Evolutionary conservation across 352 stramenopile genomes (phyloP).

Genomic region (Phytophthora cajani): DNA sequence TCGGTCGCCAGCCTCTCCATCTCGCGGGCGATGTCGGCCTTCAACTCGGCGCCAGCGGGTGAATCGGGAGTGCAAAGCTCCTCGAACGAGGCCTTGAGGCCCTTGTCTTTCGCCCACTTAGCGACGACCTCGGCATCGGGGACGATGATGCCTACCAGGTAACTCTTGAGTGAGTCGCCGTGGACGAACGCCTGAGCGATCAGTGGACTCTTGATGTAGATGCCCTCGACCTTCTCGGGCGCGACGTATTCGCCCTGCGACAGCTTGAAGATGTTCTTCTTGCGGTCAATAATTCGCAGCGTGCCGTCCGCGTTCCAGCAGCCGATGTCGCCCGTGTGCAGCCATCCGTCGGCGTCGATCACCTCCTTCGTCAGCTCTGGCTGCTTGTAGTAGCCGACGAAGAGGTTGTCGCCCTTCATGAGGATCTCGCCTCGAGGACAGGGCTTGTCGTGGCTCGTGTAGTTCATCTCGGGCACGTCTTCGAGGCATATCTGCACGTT

Average conservation of each 20-base stretch:
- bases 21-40: conserved; percentile 74
- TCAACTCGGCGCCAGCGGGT: conserved; percentile 23
- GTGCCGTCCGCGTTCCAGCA: conserved; percentile 92
- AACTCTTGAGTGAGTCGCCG: conserved; percentile 94
- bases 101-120: conserved; percentile 69
- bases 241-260: conserved; percentile 96
- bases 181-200: conserved; percentile 95
- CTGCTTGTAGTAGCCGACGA: conserved; percentile 95
- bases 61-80: conserved; percentile 15
- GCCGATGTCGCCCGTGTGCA: conserved; percentile 97
- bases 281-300: conserved; percentile 89
- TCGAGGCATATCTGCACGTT: conserved; percentile 91
- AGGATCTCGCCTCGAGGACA: conserved; percentile 84
- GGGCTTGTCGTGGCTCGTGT: conserved; percentile 67
- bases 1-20: conserved; percentile 69
- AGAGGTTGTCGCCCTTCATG: conserved; percentile 84
- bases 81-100: conserved; percentile 36
- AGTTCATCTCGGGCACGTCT: conserved; percentile 97
- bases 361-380: conserved; percentile 88
- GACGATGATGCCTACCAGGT: conserved; percentile 93
- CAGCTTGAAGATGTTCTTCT: conserved; percentile 96
- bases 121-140: conserved; percentile 90
- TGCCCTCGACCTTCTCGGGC: conserved; percentile 96
- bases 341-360: conserved; percentile 93
- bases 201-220: conserved; percentile 90